A percentile compares a stretch with the other conserved stretches of the same genome.
Evolutionary conservation across 768 basidiomycete species (phyloP).

Genomic region (Leccinum longicurvipes): DNA sequence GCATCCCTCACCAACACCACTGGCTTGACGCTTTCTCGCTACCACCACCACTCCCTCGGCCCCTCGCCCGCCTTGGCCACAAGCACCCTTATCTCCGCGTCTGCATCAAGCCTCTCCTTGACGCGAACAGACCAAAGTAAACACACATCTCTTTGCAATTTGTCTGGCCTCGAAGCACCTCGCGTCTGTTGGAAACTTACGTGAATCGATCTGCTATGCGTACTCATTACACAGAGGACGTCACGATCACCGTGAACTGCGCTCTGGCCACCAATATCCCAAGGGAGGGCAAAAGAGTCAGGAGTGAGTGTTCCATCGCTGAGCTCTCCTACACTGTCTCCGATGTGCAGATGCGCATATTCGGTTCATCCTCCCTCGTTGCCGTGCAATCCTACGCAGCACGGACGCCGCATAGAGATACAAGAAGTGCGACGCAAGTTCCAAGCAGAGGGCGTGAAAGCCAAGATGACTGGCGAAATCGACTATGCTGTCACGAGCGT

Average conservation of each 20-base stretch:
- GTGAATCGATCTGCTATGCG: constrained; percentile 31
- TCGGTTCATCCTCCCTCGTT: constrained; percentile 49
- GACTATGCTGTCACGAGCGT: constrained; percentile 78
- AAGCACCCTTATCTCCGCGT: constrained; percentile 24
- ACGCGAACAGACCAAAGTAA: constrained; percentile 63
- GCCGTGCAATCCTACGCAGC: neutral
- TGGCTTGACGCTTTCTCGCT: constrained; percentile 34
- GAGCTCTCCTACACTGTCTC: constrained; percentile 84
- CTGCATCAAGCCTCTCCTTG: constrained; percentile 53
- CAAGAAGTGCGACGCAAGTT: constrained; percentile 91
- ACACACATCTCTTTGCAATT: constrained; percentile 24
- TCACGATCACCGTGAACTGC: constrained; percentile 62
- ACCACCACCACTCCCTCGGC: constrained; percentile 32
- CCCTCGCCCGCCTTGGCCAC: constrained; percentile 25
- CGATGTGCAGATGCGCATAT: constrained; percentile 88
- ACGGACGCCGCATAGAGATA: constrained; percentile 56
- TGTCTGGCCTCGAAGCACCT: constrained; percentile 20
- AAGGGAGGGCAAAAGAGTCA: constrained; percentile 56
- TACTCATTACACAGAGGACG: constrained; percentile 51
- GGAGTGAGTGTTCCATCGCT: constrained; percentile 52
- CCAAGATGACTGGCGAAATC: constrained; percentile 64
- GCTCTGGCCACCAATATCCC: constrained; percentile 38
- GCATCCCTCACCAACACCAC: constrained; percentile 16
- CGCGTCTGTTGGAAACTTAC: constrained; percentile 31
- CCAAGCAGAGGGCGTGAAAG: constrained; percentile 50